Evolutionary conservation across 140 eudicot genomes (phyloP).

Genomic region (Oenanthe javanica): DNA sequence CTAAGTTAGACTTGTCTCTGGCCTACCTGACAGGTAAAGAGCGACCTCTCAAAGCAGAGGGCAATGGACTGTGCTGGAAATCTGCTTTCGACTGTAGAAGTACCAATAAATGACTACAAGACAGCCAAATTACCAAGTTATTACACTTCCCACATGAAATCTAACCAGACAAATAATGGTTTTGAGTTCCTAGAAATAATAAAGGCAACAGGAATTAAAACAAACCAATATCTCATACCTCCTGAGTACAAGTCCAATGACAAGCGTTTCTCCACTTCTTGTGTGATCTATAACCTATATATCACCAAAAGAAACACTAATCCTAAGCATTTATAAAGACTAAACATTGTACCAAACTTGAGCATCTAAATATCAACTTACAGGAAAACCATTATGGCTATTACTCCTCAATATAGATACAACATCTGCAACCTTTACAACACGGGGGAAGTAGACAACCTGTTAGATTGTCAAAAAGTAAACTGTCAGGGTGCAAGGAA

Average conservation of each 20-base stretch:
- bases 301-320: slow-evolving; percentile 13
- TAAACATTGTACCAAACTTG: background rate
- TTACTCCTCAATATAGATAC: slow-evolving; percentile 58
- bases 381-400: slow-evolving; percentile 91
- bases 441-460: slow-evolving; percentile 78
- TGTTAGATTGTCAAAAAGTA: slow-evolving; percentile 18
- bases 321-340: background rate
- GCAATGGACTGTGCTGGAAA: slow-evolving; percentile 94
- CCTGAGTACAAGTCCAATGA: slow-evolving; percentile 79
- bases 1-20: background rate
- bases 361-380: slow-evolving; percentile 30
- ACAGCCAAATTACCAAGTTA: slow-evolving; percentile 15
- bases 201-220: slow-evolving; percentile 3
- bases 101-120: slow-evolving; percentile 82
- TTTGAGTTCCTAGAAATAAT: background rate
- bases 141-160: background rate
- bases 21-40: slow-evolving; percentile 74
- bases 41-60: slow-evolving; percentile 72
- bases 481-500: slow-evolving; percentile 10
- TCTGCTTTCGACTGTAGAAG: slow-evolving; percentile 92
- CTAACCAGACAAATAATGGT: background rate
- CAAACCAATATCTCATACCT: slow-evolving; percentile 34
- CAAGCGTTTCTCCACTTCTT: slow-evolving; percentile 84
- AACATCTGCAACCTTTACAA: slow-evolving; percentile 71
- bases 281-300: slow-evolving; percentile 82